A percentile compares a stretch with the other conserved stretches of the same genome.
phyloP scores from a whole-genome alignment of 2,329 filamentous ascomycete species.

The Epichloe sibirici region DNA sequence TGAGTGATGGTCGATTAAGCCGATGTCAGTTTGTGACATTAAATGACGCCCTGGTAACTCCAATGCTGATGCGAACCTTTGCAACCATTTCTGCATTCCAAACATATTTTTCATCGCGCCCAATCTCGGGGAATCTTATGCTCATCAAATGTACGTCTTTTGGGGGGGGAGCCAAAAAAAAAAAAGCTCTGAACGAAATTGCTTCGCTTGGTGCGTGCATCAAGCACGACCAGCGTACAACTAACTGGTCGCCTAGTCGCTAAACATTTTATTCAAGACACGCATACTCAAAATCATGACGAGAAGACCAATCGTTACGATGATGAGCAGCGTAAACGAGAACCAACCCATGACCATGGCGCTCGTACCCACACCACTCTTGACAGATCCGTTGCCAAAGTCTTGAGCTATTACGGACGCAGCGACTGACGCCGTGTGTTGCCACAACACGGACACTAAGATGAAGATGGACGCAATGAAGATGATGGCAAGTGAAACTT shows the following conservation, averaged over 20 bases:
- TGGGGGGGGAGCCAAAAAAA: background rate
- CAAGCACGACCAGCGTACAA: background rate
- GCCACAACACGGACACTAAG: constrained; percentile 70
- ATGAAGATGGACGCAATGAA: constrained; percentile 63
- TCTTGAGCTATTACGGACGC: constrained; percentile 90
- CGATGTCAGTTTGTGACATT: background rate
- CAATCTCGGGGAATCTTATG: constrained; percentile 10
- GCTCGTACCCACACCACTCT: constrained; percentile 77
- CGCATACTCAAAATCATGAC: constrained; percentile 95
- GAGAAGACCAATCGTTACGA: constrained; percentile 87
- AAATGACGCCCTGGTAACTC: constrained; percentile 17
- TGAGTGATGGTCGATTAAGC: background rate
- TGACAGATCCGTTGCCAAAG: constrained; percentile 79
- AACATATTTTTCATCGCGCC: background rate
- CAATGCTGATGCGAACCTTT: constrained; percentile 20
- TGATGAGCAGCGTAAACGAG: constrained; percentile 81
- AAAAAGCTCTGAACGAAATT: background rate
- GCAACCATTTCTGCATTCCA: constrained; percentile 3
- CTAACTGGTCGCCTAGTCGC: constrained; percentile 4
- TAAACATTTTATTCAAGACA: constrained; percentile 52
- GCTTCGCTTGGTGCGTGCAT: background rate
- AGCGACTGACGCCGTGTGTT: constrained; percentile 92
- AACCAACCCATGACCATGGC: constrained; percentile 99
- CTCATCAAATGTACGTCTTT: constrained; percentile 4
- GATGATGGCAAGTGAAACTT: constrained; percentile 86